phyloP scores from a whole-genome alignment of 352 stramenopile genomes.

The Phytophthora palmivora region DNA sequence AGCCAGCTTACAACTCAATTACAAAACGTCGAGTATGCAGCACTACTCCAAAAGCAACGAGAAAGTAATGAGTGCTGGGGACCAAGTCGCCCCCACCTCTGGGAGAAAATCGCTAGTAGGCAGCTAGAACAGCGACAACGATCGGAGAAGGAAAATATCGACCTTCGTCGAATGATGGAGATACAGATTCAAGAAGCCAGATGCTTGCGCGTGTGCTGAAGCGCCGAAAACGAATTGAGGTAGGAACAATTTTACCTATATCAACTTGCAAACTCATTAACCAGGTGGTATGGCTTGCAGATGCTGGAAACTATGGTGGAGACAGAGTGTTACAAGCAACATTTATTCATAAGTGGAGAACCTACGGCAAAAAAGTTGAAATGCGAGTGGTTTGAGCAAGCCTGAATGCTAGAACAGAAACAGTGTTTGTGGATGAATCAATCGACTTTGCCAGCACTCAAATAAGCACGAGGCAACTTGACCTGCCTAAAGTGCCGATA shows the following conservation, averaged over 20 bases:
- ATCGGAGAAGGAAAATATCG: not conserved
- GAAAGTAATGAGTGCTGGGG: not conserved
- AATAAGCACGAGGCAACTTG: too few relatives aligned
- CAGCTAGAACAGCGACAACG: not conserved
- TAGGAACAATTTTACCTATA: not conserved
- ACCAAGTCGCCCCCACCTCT: not conserved
- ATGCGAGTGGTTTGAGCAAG: too few relatives aligned
- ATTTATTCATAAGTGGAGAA: too few relatives aligned
- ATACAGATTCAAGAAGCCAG: not conserved
- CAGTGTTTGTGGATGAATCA: too few relatives aligned
- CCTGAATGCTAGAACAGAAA: too few relatives aligned
- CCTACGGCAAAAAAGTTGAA: too few relatives aligned
- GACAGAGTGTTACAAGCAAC: too few relatives aligned
- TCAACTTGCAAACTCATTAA: too few relatives aligned
- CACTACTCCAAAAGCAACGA: not conserved
- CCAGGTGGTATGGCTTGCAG: too few relatives aligned
- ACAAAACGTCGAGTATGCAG: not conserved
- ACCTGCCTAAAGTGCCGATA: too few relatives aligned
- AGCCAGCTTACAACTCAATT: slow-evolving; percentile 1
- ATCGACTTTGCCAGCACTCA: too few relatives aligned
- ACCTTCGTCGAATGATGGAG: not conserved
- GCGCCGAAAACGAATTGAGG: not conserved
- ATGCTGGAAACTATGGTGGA: too few relatives aligned
- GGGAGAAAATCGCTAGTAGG: not conserved
- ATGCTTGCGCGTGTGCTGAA: not conserved